Evolutionary conservation across 139 green algal genomes (phyloP), one percentile per base, ranked within the genome.

Genomic region (Asterochloris erici): DNA sequence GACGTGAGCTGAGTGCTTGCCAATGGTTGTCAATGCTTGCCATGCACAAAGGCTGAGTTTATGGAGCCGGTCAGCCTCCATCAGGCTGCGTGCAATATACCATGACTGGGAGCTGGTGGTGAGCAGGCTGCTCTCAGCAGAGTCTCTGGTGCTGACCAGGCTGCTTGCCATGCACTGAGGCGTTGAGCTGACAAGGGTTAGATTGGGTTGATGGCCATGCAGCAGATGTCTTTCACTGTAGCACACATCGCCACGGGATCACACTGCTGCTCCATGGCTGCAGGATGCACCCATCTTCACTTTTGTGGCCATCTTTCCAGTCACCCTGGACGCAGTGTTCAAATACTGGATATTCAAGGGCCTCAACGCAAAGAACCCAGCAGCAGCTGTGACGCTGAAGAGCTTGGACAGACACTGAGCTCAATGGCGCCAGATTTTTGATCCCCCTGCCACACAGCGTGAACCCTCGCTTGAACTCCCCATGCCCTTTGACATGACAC

Each of bases 301-400:
- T 19, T 95, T 95, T 87, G 90, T 97, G 76, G 87, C 93, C 14
- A 91, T 93, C 17, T 90, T 98, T 14, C 94, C 94, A 15, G 94
- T 98, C 15, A 82, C 92, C 13, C 86, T 98, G 28, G 95, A 98
- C 84, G 91, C 95, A 2, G 81, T 94, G 21, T 98, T 98, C 90
- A 98, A 98, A 90, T 93, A 94, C 84, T 88, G 83, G 81, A 95
- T 98, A 74, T 98, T 97, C 87, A 88, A 92, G 60, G 92, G 90
- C 21, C 88, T 98, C 23, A 97, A 97, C 86, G 90, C 89, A 78
- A 89, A 93, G 64, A 91, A 91, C 26, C 94, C 94, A 17, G 91
- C 91, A 15, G 92, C 94, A 12, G 92, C 94, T 19, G 94, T 96
- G 17, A 98, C 94, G 0, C 87, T 97, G 74, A 93, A 91, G 74